Base-by-base conservation (phyloP, 257 asterid species). In the Solanum pimpinellifolium region DNA sequence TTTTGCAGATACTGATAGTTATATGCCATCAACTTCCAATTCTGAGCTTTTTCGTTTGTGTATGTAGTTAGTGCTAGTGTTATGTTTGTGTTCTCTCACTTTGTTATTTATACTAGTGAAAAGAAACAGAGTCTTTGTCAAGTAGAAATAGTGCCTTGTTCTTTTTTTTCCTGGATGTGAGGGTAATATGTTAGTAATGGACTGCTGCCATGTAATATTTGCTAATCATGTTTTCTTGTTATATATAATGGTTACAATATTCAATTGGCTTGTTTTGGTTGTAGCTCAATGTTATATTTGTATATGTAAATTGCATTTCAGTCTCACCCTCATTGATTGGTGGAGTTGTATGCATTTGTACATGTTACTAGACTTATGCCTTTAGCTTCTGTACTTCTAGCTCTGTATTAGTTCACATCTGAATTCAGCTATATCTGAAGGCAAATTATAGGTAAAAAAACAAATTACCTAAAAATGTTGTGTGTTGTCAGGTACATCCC, bases 401-500 rank as follows among this genome's bases (percentile, higher is more conserved):
- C 44, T 47, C 41, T 46, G 41, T 78, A 78, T 25, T 46, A 78
- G 2, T 25, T 41, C 13, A 7, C 23, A 15, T 35, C 52, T 78
- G 65, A 78, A 27, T 78, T 78, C 68, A 47, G 20, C 44, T 47
- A 29, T 47, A 27, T 47, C 59, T 44, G 83, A 49, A 81, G n/a
- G 41, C 42, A 72, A 20, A n/a, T 13, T 75, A 68, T 46, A 39
- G 25, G 75, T n/a, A 23, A 16, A 41, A 56, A n/a, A 11, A 13
- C 47, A 49, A 37, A 10, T 72, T 73, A 73, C 62, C 60, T 73
- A 75, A 49, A 52, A 69, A 86, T 73, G 35, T 41, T 20, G 82
- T 37, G 14, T 83, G 31, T 65, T 88, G 80, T 76, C 88, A 95
- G 98, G 93, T 95, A 83, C 94, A 89, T 86, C 95, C 94, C 85